A percentile compares a stretch with the other conserved stretches of the same genome.
Evolutionary conservation across 768 basidiomycete genomes (phyloP).

Genomic region (Tulasnella calospora): DNA sequence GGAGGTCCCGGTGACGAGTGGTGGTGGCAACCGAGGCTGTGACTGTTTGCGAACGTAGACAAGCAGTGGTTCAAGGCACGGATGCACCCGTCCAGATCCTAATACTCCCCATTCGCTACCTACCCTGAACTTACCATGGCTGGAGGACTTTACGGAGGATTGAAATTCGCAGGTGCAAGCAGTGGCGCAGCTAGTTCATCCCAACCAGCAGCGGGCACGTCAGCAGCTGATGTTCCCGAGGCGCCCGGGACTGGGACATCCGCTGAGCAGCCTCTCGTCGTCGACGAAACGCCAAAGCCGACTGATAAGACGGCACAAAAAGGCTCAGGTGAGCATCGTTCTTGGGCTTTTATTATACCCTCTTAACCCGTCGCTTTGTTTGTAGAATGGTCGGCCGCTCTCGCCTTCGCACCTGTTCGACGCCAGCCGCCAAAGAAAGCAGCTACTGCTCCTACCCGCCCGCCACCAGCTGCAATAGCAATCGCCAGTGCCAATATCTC

Average conservation of each 20-base stretch:
- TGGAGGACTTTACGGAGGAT: slow-evolving; percentile 81
- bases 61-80: neutral
- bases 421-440: slow-evolving; percentile 59
- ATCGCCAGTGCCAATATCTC: slow-evolving; percentile 40
- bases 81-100: neutral
- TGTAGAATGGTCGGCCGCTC: slow-evolving; percentile 82
- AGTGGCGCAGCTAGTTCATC: slow-evolving; percentile 42
- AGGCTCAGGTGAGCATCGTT: slow-evolving; percentile 25
- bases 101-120: neutral
- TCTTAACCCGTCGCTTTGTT: slow-evolving; percentile 11
- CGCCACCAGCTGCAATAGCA: slow-evolving; percentile 61
- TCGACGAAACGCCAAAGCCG: slow-evolving; percentile 34
- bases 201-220: slow-evolving; percentile 36
- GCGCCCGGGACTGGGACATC: slow-evolving; percentile 33
- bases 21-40: too few species aligned
- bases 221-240: slow-evolving; percentile 29
- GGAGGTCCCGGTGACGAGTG: too few species aligned
- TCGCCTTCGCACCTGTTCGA: slow-evolving; percentile 82
- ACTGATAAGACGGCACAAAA: slow-evolving; percentile 3
- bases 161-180: slow-evolving; percentile 68
- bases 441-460: slow-evolving; percentile 42
- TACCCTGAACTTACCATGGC: neutral
- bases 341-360: slow-evolving; percentile 20
- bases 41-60: neutral
- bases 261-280: slow-evolving; percentile 31